Evolutionary conservation across 1,139 yeast species (phyloP), one percentile per base, ranked within the genome.

Genomic region (Barnettozyma hawaiiensis): DNA sequence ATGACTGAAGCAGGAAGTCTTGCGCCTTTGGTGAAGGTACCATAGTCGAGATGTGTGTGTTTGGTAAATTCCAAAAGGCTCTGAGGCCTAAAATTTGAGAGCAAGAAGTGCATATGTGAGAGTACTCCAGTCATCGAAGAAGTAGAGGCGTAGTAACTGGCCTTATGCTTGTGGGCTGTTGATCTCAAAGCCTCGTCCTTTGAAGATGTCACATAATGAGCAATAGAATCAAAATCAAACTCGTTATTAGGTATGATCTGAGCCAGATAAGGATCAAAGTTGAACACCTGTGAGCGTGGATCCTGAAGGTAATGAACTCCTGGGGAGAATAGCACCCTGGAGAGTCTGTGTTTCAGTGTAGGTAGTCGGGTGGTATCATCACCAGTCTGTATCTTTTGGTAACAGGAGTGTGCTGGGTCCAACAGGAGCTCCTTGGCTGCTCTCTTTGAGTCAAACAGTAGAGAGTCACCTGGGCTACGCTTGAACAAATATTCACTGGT

Each of bases 231-330:
- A 54, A 81, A 81, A 54, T 85, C 78, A 54, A 87, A 84, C 38
- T 85, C 82, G 29, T 78, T 71, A 33, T 83, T 71, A n/a, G 78
- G 72, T 52, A 84, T 76, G 31, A 90, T 77, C 14, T 72, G 61
- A 51, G 75, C 76, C 42, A 90, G 65, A 46, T 67, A 69, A 4
- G 84, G 79, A 5, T 81, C 69, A 60, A 84, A 89, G 57, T 86
- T 86, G 62, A 72, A 81, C 2, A 79, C 78, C 40, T 81, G 70
- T 0, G 95, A 76, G 47, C 96, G 67, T 16, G 86, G 81, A 61
- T 90, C 96, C 54, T 77, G 80, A 31, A 85, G 64, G 47, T 76
- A 81, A 54, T 90, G 96, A 2, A 87, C 81, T 0, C 95, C 95
- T 3, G 96, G 96, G 15, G 83, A 78, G 57, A 83, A 84, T 14